These are phyloP conservation scores for Coprinellus micaceus DNA, from an alignment of 768 basidiomycete genomes.

Conservation along the genomic window DNA sequence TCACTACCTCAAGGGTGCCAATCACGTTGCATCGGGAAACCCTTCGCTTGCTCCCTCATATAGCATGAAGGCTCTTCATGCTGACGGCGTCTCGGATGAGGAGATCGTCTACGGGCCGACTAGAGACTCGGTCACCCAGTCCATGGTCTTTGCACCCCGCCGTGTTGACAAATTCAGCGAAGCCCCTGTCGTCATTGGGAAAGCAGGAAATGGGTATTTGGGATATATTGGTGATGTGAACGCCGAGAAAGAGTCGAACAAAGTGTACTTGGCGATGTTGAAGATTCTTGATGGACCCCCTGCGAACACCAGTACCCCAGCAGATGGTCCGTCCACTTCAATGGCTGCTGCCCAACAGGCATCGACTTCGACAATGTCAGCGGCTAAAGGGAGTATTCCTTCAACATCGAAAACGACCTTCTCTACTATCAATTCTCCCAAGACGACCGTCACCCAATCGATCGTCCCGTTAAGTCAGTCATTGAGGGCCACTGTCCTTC, in stretches of 20 bases:
- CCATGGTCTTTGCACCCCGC: conserved; percentile 22
- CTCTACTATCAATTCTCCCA: background rate
- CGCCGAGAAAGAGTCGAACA: conserved; percentile 31
- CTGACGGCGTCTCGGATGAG: conserved; percentile 27
- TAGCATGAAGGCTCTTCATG: conserved; percentile 42
- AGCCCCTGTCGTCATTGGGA: conserved; percentile 29
- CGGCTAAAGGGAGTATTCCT: background rate
- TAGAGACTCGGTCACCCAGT: conserved; percentile 20
- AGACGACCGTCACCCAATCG: background rate
- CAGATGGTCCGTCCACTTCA: background rate
- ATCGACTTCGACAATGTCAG: background rate
- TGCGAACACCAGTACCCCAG: background rate
- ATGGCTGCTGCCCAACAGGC: background rate
- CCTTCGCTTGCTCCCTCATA: conserved; percentile 26
- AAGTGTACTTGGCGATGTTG: conserved; percentile 35
- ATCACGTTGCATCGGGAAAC: conserved; percentile 27
- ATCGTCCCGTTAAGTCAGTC: too few species aligned
- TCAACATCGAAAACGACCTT: conserved; percentile 5
- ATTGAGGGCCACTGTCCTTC: too few species aligned
- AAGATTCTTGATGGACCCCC: conserved; percentile 25
- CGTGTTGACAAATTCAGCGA: conserved; percentile 22
- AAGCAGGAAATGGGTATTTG: conserved; percentile 31
- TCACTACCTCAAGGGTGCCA: conserved; percentile 28
- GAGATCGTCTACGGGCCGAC: conserved; percentile 30
- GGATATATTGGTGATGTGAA: conserved; percentile 45